These are phyloP conservation scores for Phytophthora pistaciae DNA, from an alignment of 352 stramenopile species.

Conservation along the genomic window DNA sequence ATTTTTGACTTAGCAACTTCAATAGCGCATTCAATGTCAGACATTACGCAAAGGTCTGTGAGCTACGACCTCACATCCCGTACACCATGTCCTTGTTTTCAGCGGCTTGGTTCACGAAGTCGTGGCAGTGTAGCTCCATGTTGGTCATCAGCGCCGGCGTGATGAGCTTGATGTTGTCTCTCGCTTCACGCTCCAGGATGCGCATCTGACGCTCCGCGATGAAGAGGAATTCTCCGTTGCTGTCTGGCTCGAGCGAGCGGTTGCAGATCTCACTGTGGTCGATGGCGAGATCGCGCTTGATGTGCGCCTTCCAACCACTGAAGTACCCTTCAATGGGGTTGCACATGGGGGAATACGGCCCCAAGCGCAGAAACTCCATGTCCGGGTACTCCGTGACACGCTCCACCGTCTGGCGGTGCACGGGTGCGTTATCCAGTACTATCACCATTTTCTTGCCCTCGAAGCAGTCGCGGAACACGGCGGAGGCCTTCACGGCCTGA, in stretches of 20 bases:
- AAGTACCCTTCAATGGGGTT: neutral
- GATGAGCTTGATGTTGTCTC: neutral
- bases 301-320: neutral
- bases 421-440: neutral
- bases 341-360: neutral
- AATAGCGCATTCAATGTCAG: too few relatives aligned
- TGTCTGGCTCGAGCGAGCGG: neutral
- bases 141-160: neutral
- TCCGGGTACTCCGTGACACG: neutral
- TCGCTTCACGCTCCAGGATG: neutral
- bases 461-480: neutral
- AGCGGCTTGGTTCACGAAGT: too few relatives aligned
- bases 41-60: too few relatives aligned
- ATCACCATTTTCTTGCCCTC: constrained; percentile 1
- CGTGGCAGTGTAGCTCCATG: too few relatives aligned
- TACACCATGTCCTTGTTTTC: too few relatives aligned
- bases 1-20: too few relatives aligned
- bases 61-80: too few relatives aligned
- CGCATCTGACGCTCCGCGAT: neutral
- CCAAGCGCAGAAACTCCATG: neutral
- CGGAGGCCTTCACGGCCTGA: neutral
- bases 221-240: neutral
- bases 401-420: neutral
- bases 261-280: neutral
- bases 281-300: neutral